Evolutionary conservation across 371 early-diverging fungal genomes (phyloP), one percentile per base, ranked within the genome.

Genomic region (Thermomucor indicae-seudaticae): DNA sequence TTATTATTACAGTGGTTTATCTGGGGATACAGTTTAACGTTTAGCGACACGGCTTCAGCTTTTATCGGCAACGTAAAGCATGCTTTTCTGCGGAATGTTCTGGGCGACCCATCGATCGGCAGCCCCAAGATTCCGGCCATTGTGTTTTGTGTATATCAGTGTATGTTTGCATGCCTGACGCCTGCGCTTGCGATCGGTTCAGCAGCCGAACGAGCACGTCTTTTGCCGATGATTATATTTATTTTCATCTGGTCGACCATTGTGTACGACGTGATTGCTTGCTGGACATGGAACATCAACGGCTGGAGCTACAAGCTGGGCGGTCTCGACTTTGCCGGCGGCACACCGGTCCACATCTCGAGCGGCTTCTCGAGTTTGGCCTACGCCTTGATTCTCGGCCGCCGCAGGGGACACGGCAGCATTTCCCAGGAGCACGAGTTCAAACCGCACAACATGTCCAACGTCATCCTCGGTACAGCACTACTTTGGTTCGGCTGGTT

Each of bases 401-500:
- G 83, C 64, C 83, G 91, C 39, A 79, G 84, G 38, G 88, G 87
- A 47, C 79, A 73, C 49, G 81, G 78, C 20, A 73, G 63, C 28
- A 6, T 29, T 2, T 49, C 49, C 49, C 44, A 61, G 6, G 65
- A 64, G 24, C 68, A 75, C 11, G 83, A 83, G 12, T 87, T 86
- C 57, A 87, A 89, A 68, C 91, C 93, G 7, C 92, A 93, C 76
- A 92, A 91, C 67, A 87, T 92, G 75, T 83, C 88, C 55, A 89
- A 89, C 64, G 92, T 94, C 23, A 83, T 92, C 31, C 70, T 95
- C 17, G 94, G 93, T 27, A 88, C 91, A 20, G 79, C 84, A 38
- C 75, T 94, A 48, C 79, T 94, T 49, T 93, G 93, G 93, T 94
- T 92, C 55, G 93, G 95, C 24, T 90, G 91, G 90, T 83, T 60